Evolutionary conservation across 2,329 filamentous ascomycete genomes (phyloP).

Genomic region (Nigrospora sphaerica): DNA sequence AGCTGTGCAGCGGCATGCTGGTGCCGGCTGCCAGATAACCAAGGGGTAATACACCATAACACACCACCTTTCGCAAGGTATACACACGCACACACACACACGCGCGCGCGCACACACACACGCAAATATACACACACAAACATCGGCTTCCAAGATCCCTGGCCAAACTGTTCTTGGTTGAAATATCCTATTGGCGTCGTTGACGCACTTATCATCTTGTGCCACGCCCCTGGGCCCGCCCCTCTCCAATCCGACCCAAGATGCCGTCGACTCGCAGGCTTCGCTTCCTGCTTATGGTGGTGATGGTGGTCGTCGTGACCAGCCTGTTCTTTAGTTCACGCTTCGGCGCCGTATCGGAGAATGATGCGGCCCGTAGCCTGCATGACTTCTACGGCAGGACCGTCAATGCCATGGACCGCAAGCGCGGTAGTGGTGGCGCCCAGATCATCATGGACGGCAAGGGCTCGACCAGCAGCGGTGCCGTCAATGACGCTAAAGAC

Average conservation of each 20-base stretch:
- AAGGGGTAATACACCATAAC: no score
- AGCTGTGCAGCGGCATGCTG: no score
- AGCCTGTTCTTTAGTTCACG: slow-evolving; percentile 68
- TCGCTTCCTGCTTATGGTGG: slow-evolving; percentile 57
- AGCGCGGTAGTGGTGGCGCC: slow-evolving; percentile 14
- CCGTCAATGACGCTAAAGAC: slow-evolving; percentile 34
- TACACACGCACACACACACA: no score
- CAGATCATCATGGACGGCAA: slow-evolving; percentile 34
- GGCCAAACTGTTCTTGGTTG: no score
- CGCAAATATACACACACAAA: no score
- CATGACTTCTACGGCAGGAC: slow-evolving; percentile 57
- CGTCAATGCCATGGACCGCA: slow-evolving; percentile 39
- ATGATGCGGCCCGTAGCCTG: slow-evolving; percentile 29
- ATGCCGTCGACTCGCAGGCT: slow-evolving; percentile 69
- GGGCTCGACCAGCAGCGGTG: slow-evolving; percentile 13
- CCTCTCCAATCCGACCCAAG: not conserved
- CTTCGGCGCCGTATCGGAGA: slow-evolving; percentile 41
- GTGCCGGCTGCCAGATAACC: no score
- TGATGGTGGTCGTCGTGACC: slow-evolving; percentile 57
- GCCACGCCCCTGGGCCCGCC: no score
- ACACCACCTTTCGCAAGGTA: no score
- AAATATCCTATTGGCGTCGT: no score
- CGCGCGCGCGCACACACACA: no score
- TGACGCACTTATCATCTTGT: no score
- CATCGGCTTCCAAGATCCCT: no score